phyloP scores from a whole-genome alignment of 1,284 basidiomycete genomes.

The Termitomyces sp. region DNA sequence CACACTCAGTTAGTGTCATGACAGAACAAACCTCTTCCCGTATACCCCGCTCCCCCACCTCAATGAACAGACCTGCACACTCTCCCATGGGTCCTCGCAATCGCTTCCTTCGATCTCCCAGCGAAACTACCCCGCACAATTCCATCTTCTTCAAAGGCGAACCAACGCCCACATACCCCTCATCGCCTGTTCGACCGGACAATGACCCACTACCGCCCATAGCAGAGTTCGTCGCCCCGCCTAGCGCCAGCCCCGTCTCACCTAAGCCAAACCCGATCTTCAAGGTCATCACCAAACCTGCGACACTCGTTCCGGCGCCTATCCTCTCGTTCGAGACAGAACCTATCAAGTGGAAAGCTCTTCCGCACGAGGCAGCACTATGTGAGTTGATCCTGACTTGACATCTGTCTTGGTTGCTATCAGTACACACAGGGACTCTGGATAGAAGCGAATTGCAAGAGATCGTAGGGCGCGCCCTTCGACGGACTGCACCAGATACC shows the following conservation, averaged over 20 bases:
- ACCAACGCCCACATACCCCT: constrained; percentile 11
- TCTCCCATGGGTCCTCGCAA: constrained; percentile 31
- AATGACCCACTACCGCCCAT: constrained; percentile 6
- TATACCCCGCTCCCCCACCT: constrained; percentile 22
- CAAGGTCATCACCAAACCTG: constrained; percentile 26
- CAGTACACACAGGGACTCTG: constrained; percentile 45
- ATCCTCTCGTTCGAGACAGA: constrained; percentile 50
- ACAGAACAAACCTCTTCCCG: constrained; percentile 25
- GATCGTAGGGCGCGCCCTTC: constrained; percentile 70
- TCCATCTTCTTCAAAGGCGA: constrained; percentile 6
- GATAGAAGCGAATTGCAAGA: constrained; percentile 64
- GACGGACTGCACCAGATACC: constrained; percentile 62
- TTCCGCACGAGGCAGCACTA: constrained; percentile 68
- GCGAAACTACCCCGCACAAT: constrained; percentile 7
- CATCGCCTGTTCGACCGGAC: constrained; percentile 11
- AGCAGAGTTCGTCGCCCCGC: background rate
- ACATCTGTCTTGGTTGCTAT: background rate
- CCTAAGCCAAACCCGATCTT: constrained; percentile 11
- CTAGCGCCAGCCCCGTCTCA: background rate
- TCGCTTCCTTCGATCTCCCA: constrained; percentile 15
- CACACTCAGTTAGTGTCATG: constrained; percentile 14
- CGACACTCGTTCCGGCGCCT: constrained; percentile 40
- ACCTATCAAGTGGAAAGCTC: constrained; percentile 56
- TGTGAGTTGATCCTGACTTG: constrained; percentile 35
- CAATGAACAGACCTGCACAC: constrained; percentile 23